Base-by-base conservation (phyloP, 805 yeast species). In the baker's yeast (Saccharomyces cerevisiae) region DNA sequence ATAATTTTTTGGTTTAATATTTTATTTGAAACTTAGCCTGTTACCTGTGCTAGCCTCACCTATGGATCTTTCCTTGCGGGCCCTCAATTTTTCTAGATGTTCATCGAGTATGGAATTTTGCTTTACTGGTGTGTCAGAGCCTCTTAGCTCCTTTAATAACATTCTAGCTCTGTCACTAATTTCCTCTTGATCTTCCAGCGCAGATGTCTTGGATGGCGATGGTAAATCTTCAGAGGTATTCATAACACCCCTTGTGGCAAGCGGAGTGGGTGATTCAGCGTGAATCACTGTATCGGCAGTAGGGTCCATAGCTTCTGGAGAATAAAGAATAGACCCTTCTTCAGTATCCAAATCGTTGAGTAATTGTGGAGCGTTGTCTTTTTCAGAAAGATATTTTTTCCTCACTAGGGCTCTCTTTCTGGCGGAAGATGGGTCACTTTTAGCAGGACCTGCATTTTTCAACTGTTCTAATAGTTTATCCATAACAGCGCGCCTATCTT, bases 391-490 rank as follows among this genome's bases (percentile, higher is more conserved):
- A 60, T 82, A 68, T 51, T 83, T 84, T 64, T 78, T 83, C 59
- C 90, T 80, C 54, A 89, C 85, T 61, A 84, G 75, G 1, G 92
- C 96, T 52, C 94, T 76, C 62, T 89, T 82, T 62, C 96, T 76
- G 0, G 96, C 95, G 3, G 89, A 80, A 1, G 88, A 75, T 1
- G 94, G 81, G 57, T 90, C 94, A 5, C 88, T 83, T 57, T 83
- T 82, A 4, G 83, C 72, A 10, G 94, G 87, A 0, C 92, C 96
- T 0, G 94, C 88, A 17, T 91, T 90, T 65, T 90, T 85, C 64
- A 94, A 78, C 64, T 87, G 89, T 67, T 90, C 96, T 55, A 94
- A 76, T 50, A 94, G 75, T 36, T 85, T 81, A 68, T 94, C 99
- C 87, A 94, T 89, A 46, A 89, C 83, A 11, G 75, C 80, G 50